Conservation (phyloP, 2,329 filamentous ascomycete species). For the Monosporascus sp. region DNA sequence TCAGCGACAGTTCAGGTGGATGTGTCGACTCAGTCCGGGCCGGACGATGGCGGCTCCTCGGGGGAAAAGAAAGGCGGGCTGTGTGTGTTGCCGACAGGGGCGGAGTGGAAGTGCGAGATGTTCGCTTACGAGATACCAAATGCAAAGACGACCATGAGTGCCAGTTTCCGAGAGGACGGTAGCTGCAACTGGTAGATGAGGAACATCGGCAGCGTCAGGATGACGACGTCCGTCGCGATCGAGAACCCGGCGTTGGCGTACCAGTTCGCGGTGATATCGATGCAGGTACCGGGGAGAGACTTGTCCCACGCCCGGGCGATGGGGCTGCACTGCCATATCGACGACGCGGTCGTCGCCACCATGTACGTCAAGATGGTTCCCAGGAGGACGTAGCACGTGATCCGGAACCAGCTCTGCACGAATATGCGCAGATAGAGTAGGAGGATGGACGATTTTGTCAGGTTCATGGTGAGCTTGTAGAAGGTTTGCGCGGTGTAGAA, state of each 20-base stretch:
- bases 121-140: slow-evolving; percentile 37
- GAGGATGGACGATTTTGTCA: slow-evolving; percentile 49
- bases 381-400: slow-evolving; percentile 36
- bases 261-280: slow-evolving; percentile 43
- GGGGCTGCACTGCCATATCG: slow-evolving; percentile 47
- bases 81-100: not conserved
- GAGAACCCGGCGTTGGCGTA: slow-evolving; percentile 45
- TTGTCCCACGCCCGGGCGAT: slow-evolving; percentile 42
- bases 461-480: slow-evolving; percentile 50
- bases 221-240: slow-evolving; percentile 42
- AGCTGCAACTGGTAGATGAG: slow-evolving; percentile 42
- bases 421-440: slow-evolving; percentile 52
- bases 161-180: slow-evolving; percentile 35
- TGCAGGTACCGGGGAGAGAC: slow-evolving; percentile 35
- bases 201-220: slow-evolving; percentile 43
- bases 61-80: too few relatives aligned
- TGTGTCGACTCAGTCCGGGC: too few relatives aligned
- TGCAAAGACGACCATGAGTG: slow-evolving; percentile 37
- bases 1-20: not conserved
- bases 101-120: not conserved
- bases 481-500: slow-evolving; percentile 49
- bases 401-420: slow-evolving; percentile 40
- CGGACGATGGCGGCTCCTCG: too few relatives aligned
- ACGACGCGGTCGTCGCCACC: slow-evolving; percentile 38
- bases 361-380: slow-evolving; percentile 41